Base-by-base conservation (phyloP, 805 yeast species). In the Blastobotrys americana region DNA sequence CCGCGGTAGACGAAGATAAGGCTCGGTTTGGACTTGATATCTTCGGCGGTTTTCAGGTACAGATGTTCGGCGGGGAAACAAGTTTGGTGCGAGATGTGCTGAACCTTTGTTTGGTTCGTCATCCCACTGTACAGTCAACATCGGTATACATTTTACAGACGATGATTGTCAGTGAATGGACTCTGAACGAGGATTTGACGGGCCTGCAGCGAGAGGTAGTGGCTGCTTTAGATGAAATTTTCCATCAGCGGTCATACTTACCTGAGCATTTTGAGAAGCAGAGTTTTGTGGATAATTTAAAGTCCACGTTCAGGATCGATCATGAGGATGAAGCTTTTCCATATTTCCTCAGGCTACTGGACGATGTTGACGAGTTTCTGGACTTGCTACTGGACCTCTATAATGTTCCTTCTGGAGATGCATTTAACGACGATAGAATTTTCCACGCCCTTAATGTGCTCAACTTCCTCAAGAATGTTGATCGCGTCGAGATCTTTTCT, bases 341-440 rank as follows among this genome's bases (percentile, higher is more conserved):
- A 33, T 76, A 78, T 45, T 69, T 82, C 43, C 71, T 70, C 45
- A 76, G 74, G 36, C 54, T 84, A 33, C 63, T 77, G 20, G 49
- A 51, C 19, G 49, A 57, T 18, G 42, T 60, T 16, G 54, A 60
- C 19, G 80, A 77, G 19, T 84, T 84, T 62, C 64, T 85, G 46
- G 77, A 72, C 43, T 76, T 78, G 13, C 70, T 84, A 56, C 72
- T 77, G 49, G 86, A 84, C 55, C 74, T 83, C 54, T 76, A 76
- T 54, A 73, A 76, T 46, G 86, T 87, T 46, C 96, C 96, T 10
- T 73, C 72, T 39, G 88, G 88, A 16, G 80, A 80, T 35, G 95
- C 86, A 56, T 88, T 83, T 62, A 90, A 84, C 55, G 90, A 84
- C 60, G 96, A 87, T 62, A 71, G 95, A 56, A 80, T 88, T 3